These are phyloP conservation scores for Aspergillus bombycis DNA, from an alignment of 2,329 filamentous ascomycete genomes.

Conservation along the genomic window DNA sequence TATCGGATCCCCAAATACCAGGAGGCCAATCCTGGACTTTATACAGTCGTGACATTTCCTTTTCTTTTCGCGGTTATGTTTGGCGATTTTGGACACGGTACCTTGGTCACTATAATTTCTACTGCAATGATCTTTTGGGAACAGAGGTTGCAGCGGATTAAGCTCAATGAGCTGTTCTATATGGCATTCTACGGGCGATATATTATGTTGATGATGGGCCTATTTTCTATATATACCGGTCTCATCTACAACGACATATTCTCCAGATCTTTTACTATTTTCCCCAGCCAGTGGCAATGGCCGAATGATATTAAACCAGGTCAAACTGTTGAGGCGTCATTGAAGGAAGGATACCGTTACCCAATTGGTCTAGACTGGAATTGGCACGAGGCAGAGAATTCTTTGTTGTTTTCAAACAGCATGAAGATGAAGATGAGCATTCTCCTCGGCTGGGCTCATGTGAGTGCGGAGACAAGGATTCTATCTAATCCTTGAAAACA, in stretches of 20 bases:
- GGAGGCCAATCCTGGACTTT: no score
- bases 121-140: no score
- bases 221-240: constrained; percentile 96
- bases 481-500: no score
- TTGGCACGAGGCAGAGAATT: constrained; percentile 96
- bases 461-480: no score
- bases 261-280: constrained; percentile 87
- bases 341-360: constrained; percentile 80
- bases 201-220: constrained; percentile 96
- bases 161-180: no score
- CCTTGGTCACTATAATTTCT: no score
- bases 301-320: constrained; percentile 69
- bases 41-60: no score
- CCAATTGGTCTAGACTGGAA: constrained; percentile 95
- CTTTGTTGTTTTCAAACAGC: constrained; percentile 93
- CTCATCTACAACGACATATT: constrained; percentile 98
- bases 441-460: constrained; percentile 89
- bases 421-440: constrained; percentile 99
- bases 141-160: no score
- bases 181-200: constrained; percentile 99
- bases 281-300: constrained; percentile 88
- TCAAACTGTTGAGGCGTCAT: constrained; percentile 65
- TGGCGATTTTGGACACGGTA: no score
- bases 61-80: no score
- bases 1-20: no score